Base-by-base conservation (phyloP, 164 flowering plant genomes). In the Warburgia ugandensis region DNA sequence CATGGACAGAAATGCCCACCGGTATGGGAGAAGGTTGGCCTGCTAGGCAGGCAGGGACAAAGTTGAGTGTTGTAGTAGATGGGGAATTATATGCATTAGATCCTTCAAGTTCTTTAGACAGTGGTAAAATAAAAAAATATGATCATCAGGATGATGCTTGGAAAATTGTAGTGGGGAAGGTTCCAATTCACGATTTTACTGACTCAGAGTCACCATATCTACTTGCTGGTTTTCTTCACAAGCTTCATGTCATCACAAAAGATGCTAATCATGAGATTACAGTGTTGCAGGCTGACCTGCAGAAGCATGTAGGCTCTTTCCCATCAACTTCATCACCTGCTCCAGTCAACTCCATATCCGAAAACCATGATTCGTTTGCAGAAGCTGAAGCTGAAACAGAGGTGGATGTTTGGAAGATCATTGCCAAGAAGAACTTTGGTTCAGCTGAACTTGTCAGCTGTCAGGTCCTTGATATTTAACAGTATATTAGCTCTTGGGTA, bases 21-120 rank as follows among this genome's bases (percentile, higher is more conserved):
- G 97, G 97, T 22, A 90, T 86, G 97, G 97, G 95, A 37, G 94
- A 90, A 59, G 95, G 95, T 50, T 90, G 97, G 97, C 97, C 97
- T 42, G 97, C 94, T 10, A 75, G 70, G 72, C 95, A 90, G 52
- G 97, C 97, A 6, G 91, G 86, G 11, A 80, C 95, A 1, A 90
- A 90, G 56, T 62, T 86, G 59, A 84, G 97, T 62, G 86, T 74
- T n/a, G 77, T 79, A 16, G 85, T 90, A 7, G 84, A 86, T 31
- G 88, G 76, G 13, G 89, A 86, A 21, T 51, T 90, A 48, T 90
- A 86, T 75, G 88, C 91, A 5, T 59, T 89, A 54, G 97, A 89
- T 68, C 94, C 87, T 30, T 84, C 95, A 7, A 83, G 79, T 58
- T 74, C 90, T 29, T 52, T 72, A 29, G 86, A 90, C 44, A 75